phyloP scores from a whole-genome alignment of 2,329 filamentous ascomycete species.

The Fusarium tjaetaba region DNA sequence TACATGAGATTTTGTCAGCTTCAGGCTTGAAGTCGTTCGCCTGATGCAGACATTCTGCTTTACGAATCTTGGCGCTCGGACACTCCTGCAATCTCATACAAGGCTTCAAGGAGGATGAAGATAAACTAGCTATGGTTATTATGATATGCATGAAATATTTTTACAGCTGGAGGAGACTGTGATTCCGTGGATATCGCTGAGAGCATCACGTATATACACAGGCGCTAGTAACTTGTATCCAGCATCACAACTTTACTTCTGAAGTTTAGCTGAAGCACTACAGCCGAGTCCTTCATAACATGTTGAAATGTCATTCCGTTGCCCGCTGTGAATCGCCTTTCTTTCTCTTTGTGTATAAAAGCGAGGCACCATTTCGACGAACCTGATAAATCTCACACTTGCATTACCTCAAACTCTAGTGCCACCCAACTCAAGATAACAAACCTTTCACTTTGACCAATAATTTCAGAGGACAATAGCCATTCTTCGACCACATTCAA shows the following conservation, averaged over 20 bases:
- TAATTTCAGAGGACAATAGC: not conserved
- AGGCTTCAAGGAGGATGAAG: rapidly evolving
- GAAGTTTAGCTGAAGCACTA: not conserved
- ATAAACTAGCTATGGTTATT: rapidly evolving
- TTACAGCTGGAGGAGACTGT: not conserved
- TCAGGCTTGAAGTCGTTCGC: rapidly evolving
- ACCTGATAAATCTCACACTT: not conserved
- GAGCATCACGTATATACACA: not conserved
- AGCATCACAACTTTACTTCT: not conserved
- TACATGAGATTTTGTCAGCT: not conserved
- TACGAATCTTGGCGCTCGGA: not conserved
- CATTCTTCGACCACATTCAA: not conserved
- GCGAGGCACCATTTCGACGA: not conserved
- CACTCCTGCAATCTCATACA: not conserved
- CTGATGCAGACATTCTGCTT: not conserved
- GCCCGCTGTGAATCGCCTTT: not conserved
- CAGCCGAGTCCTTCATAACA: not conserved
- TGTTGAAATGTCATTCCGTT: rapidly evolving
- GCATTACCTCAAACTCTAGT: not conserved
- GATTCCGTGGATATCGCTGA: not conserved
- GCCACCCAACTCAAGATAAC: rapidly evolving
- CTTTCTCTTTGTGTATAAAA: not conserved
- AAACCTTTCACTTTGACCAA: not conserved
- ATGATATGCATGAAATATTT: rapidly evolving
- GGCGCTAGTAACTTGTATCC: not conserved